Conservation (phyloP, 768 basidiomycete species). For the Pleurotus pulmonarius region DNA sequence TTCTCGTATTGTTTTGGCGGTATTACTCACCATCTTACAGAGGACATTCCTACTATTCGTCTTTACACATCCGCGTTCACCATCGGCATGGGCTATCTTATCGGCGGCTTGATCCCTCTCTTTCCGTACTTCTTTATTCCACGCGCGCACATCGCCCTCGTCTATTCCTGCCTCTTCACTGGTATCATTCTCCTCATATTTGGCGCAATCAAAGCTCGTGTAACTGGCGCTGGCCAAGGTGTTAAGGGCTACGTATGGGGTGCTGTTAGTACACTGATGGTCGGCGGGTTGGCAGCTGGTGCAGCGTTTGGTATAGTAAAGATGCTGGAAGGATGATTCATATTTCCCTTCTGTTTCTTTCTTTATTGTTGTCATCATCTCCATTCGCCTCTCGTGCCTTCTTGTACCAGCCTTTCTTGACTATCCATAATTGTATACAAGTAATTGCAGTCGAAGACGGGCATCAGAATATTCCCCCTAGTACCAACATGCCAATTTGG, state of each 20-base stretch:
- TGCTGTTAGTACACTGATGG: constrained; percentile 79
- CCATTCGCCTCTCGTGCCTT: no score
- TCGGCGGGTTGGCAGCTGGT: constrained; percentile 88
- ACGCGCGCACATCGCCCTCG: constrained; percentile 59
- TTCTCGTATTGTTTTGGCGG: neutral
- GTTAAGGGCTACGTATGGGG: constrained; percentile 78
- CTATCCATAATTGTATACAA: no score
- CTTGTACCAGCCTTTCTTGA: no score
- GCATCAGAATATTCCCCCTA: no score
- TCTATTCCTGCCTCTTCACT: constrained; percentile 78
- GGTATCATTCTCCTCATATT: constrained; percentile 85
- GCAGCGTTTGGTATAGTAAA: constrained; percentile 54
- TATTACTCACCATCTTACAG: constrained; percentile 30
- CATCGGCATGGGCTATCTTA: constrained; percentile 90
- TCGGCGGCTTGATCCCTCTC: constrained; percentile 92
- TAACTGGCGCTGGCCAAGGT: constrained; percentile 76
- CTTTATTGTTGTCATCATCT: no score
- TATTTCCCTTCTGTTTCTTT: no score
- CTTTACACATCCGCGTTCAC: constrained; percentile 91
- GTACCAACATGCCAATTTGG: no score
- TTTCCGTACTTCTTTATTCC: constrained; percentile 89
- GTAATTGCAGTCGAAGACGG: no score
- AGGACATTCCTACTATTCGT: constrained; percentile 83
- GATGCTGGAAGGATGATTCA: constrained; percentile 32
- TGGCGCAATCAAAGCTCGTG: constrained; percentile 84